Evolutionary conservation across 2,329 filamentous ascomycete genomes (phyloP).

Genomic region (Macrophomina pseudophaseolina): DNA sequence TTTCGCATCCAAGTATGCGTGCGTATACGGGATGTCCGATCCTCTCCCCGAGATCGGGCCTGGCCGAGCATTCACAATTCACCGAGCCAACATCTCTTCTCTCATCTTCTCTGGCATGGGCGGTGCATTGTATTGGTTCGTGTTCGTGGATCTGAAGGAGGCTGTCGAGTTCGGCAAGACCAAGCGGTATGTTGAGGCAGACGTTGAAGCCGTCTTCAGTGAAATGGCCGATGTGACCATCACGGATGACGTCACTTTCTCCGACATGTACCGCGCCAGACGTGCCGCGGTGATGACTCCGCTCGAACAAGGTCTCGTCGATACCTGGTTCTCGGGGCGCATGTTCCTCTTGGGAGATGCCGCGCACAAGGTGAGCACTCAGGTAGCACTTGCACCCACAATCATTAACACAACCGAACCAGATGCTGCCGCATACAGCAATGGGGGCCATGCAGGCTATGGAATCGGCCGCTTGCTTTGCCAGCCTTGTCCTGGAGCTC

Average conservation of each 20-base stretch:
- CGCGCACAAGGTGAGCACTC: constrained; percentile 46
- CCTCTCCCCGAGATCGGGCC: constrained; percentile 4
- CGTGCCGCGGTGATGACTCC: constrained; percentile 33
- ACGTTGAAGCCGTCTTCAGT: constrained; percentile 36
- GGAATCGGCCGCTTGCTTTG: constrained; percentile 32
- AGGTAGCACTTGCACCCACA: not conserved
- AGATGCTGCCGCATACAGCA: constrained; percentile 31
- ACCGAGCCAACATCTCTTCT: constrained; percentile 28
- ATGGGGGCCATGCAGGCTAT: constrained; percentile 35
- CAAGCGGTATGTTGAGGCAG: constrained; percentile 40
- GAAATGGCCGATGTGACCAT: constrained; percentile 37
- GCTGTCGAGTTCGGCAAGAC: constrained; percentile 30
- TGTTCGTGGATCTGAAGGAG: constrained; percentile 35
- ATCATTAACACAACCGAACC: not conserved
- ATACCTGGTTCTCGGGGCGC: constrained; percentile 46
- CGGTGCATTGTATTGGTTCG: constrained; percentile 34
- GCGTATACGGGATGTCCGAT: constrained; percentile 20
- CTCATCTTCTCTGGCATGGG: constrained; percentile 31
- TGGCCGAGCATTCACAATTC: constrained; percentile 19
- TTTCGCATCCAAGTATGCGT: constrained; percentile 14
- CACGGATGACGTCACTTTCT: constrained; percentile 38
- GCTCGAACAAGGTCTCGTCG: constrained; percentile 46
- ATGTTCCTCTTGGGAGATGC: constrained; percentile 50
- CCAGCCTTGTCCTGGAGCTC: constrained; percentile 18
- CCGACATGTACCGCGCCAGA: constrained; percentile 40